These are phyloP conservation scores for Teunomyces stri DNA, from an alignment of 805 yeast genomes.

Conservation along the genomic window DNA sequence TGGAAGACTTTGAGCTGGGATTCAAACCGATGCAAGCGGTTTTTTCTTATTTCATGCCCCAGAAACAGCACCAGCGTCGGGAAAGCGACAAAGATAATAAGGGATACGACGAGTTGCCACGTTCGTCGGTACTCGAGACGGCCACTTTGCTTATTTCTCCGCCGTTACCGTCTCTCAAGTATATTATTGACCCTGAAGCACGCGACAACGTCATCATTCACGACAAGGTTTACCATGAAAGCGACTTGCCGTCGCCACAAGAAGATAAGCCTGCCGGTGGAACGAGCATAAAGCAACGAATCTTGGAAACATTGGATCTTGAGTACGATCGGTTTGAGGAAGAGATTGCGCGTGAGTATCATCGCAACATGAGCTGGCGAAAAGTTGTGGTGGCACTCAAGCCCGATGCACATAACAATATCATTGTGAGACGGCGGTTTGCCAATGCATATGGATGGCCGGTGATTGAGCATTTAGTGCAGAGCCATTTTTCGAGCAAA, in stretches of 20 bases:
- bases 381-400: slow-evolving; percentile 81
- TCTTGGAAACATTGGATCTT: slow-evolving; percentile 24
- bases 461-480: slow-evolving; percentile 77
- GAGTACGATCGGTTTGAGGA: slow-evolving; percentile 61
- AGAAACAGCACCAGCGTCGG: slow-evolving; percentile 24
- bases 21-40: slow-evolving; percentile 35
- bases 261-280: background rate
- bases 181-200: slow-evolving; percentile 61
- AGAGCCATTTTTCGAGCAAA: slow-evolving; percentile 52
- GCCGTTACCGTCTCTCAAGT: slow-evolving; percentile 71
- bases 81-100: slow-evolving; percentile 7
- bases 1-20: slow-evolving; percentile 8
- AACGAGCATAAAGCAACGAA: slow-evolving; percentile 15
- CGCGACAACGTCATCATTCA: slow-evolving; percentile 74
- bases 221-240: slow-evolving; percentile 68
- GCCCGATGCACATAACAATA: slow-evolving; percentile 96
- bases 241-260: slow-evolving; percentile 53
- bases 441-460: slow-evolving; percentile 96
- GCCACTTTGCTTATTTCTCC: slow-evolving; percentile 77
- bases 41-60: slow-evolving; percentile 42
- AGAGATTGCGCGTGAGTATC: slow-evolving; percentile 85
- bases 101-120: slow-evolving; percentile 44
- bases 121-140: slow-evolving; percentile 73
- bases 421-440: slow-evolving; percentile 82
- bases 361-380: slow-evolving; percentile 80